phyloP scores from a whole-genome alignment of 1,284 basidiomycete species.

The Apiotrichum brassicae region DNA sequence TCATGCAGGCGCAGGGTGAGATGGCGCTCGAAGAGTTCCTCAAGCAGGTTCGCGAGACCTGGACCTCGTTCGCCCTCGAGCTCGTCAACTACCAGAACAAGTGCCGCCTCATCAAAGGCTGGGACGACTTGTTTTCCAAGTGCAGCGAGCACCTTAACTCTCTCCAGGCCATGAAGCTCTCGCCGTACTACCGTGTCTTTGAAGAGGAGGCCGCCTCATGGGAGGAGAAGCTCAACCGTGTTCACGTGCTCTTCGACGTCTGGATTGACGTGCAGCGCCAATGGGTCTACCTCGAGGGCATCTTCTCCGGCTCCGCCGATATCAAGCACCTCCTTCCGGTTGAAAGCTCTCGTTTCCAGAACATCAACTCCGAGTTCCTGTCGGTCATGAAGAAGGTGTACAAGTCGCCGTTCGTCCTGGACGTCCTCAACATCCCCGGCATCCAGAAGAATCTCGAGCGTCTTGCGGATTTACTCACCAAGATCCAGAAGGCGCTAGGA shows the following conservation, averaged over 20 bases:
- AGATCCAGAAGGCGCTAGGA: conserved; percentile 98
- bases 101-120: conserved; percentile 90
- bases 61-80: conserved; percentile 93
- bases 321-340: conserved; percentile 98
- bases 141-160: conserved; percentile 96
- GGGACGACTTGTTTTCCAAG: conserved; percentile 97
- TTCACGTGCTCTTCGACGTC: conserved; percentile 93
- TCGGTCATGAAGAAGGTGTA: conserved; percentile 99
- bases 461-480: conserved; percentile 88
- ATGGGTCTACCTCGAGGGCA: conserved; percentile 99
- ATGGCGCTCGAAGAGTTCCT: conserved; percentile 93
- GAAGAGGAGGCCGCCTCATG: conserved; percentile 89
- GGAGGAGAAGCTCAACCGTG: conserved; percentile 91
- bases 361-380: conserved; percentile 97
- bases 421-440: conserved; percentile 92
- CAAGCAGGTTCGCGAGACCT: conserved; percentile 91
- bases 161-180: conserved; percentile 91
- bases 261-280: conserved; percentile 99
- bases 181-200: conserved; percentile 94
- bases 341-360: conserved; percentile 93
- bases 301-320: conserved; percentile 97
- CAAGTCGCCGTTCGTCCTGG: conserved; percentile 95
- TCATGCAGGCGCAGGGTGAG: conserved; percentile 97
- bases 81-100: conserved; percentile 99
- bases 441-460: conserved; percentile 97